Evolutionary conservation across 352 stramenopile genomes (phyloP), one percentile per base, ranked within the genome.

Genomic region (Phytopythium boreale): DNA sequence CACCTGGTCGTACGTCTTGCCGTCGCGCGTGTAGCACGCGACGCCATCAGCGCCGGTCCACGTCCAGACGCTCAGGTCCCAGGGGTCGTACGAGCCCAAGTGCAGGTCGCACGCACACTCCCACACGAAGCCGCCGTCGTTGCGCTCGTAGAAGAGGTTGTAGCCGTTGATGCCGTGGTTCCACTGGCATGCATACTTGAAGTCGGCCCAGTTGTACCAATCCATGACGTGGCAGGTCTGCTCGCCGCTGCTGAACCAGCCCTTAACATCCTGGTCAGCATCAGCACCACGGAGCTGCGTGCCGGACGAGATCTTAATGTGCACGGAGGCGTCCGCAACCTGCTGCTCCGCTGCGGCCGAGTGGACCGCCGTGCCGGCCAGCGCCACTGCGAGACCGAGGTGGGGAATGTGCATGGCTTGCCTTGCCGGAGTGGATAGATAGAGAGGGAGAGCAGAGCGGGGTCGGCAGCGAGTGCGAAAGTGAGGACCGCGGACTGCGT

Each of bases 101-200:
- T 19, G 12, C 22, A 22, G 11, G 34, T 56, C 26, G 4, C 51
- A 58, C 19, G 31, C 4, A 17, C 51, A 58, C 36, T 58, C 51
- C 3, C 17, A 44, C 14, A 46, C 51, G 31, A 58, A 44, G 51
- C 17, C 37, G 51, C 51, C 51, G 19, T 58, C 59, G 29, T 37
- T 37, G 22, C 37, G 49, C 60, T 27, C n/a, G 60, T 29, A 59
- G 60, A 59, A 65, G 27, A 46, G 22, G 50, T 65, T 55, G 60
- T 65, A 55, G 10, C 51, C 50, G 14, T 52, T 51, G 2, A 31
- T 31, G 22, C 17, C 31, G 59, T 59, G 59, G 22, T 64, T 43
- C 59, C 47, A 58, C 6, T 56, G n/a, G 36, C 59, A 64, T 11
- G 59, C 59, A 22, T 64, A 59, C 59, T 64, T 59, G 59, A 59